A percentile compares a stretch with the other conserved stretches of the same genome.
These are phyloP conservation scores for Populus tomentosa DNA, from an alignment of 441 rosid genomes.

Conservation along the genomic window DNA sequence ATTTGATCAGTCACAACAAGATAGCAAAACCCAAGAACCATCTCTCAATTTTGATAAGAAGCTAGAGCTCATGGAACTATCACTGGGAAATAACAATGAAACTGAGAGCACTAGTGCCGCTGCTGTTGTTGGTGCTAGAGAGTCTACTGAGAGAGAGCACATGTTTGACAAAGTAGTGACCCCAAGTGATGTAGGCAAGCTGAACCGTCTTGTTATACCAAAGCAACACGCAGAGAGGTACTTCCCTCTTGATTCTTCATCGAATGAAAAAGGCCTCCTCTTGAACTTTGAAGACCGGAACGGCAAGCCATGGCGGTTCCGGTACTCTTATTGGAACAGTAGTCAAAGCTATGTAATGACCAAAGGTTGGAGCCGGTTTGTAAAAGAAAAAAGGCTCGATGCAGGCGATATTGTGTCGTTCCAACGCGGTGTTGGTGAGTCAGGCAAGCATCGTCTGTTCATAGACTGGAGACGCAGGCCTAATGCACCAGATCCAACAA, in stretches of 20 bases:
- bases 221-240: slow-evolving; percentile 94
- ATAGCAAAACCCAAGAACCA: slow-evolving; percentile 16
- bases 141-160: slow-evolving; percentile 25
- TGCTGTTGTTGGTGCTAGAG: slow-evolving; percentile 14
- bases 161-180: slow-evolving; percentile 40
- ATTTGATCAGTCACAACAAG: slow-evolving; percentile 24
- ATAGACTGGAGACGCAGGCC: slow-evolving; percentile 94
- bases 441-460: slow-evolving; percentile 49
- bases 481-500: slow-evolving; percentile 42
- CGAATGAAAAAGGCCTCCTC: slow-evolving; percentile 74
- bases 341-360: slow-evolving; percentile 34
- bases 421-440: slow-evolving; percentile 72
- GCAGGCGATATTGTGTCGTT: slow-evolving; percentile 92
- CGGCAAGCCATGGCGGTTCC: slow-evolving; percentile 89
- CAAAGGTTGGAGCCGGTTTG: slow-evolving; percentile 98
- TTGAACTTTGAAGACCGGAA: slow-evolving; percentile 81
- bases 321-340: slow-evolving; percentile 94
- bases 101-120: neutral
- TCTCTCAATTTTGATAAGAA: slow-evolving; percentile 25
- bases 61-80: slow-evolving; percentile 47
- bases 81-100: slow-evolving; percentile 42
- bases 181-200: slow-evolving; percentile 80
- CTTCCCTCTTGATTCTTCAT: slow-evolving; percentile 77
- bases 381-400: slow-evolving; percentile 94
- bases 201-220: slow-evolving; percentile 88